phyloP scores from a whole-genome alignment of 352 stramenopile genomes.

The Globisporangium takayamanum region DNA sequence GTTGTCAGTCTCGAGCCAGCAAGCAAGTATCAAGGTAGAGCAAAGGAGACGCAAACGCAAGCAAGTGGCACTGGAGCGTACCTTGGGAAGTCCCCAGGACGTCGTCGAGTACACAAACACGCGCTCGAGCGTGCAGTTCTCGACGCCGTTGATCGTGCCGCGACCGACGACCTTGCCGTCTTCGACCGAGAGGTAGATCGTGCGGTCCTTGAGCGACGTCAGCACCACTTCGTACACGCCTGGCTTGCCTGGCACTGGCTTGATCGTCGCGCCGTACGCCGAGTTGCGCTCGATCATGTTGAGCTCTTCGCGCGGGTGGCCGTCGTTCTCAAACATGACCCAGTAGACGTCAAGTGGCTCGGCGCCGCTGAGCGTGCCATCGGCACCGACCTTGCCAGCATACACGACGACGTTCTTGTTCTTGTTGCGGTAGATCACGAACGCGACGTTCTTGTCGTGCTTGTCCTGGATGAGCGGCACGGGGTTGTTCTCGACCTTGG shows the following conservation, averaged over 20 bases:
- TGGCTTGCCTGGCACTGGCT: conserved; percentile 54
- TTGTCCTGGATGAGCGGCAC: conserved; percentile 69
- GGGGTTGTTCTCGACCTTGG: conserved; percentile 84
- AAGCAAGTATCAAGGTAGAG: not conserved
- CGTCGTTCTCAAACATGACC: conserved; percentile 88
- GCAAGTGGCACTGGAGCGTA: not conserved
- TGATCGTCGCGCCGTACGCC: conserved; percentile 72
- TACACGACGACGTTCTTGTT: conserved; percentile 89
- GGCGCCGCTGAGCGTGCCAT: conserved; percentile 51
- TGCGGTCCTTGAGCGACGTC: conserved; percentile 80
- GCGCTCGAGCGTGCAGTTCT: conserved; percentile 64
- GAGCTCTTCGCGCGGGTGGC: conserved; percentile 71
- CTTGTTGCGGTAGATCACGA: conserved; percentile 88
- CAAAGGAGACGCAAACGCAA: not conserved
- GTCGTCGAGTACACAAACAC: conserved; percentile 84
- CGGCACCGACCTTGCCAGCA: conserved; percentile 50
- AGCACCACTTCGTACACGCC: conserved; percentile 71
- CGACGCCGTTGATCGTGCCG: conserved; percentile 68
- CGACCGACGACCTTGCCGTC: conserved; percentile 67
- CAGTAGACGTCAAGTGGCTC: conserved; percentile 84
- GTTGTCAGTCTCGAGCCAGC: not conserved
- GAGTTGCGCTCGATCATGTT: conserved; percentile 86
- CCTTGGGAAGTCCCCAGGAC: conserved; percentile 83
- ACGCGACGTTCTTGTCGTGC: conserved; percentile 68
- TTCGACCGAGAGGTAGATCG: conserved; percentile 66